Base-by-base conservation (phyloP, 2,329 filamentous ascomycete species). In the Cercospora sp. region DNA sequence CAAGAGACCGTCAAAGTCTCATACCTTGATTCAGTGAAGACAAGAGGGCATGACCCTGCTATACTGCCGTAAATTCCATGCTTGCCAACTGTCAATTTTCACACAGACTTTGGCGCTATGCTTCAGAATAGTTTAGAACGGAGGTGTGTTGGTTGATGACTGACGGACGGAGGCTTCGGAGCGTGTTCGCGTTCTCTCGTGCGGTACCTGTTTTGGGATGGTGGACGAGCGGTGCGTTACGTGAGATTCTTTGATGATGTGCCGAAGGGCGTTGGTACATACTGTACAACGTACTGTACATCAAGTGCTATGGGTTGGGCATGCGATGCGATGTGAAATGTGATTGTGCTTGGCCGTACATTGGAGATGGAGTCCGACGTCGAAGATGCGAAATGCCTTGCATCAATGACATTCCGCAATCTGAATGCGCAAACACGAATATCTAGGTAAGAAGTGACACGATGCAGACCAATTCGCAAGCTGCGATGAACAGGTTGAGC, bases 51-150 rank as follows among this genome's bases (percentile, higher is more conserved):
- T 48, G 33, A 48, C 60, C 60, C 60, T 62, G 60, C 60, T 62
- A n/a, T 26, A 45, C 12, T 18, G 9, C 45, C 20, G 10, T 51
- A 51, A 48, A 48, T 48, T 48, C 45, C 45, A 48, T 16, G 20
- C 16, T 42, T 26, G 48, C 48, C 20, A 53, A n/a, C 23, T 53
- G 48, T 53, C 23, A 48, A 20, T 18, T 2, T 40, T 18, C 40
- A 16, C 40, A 33, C 55, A 62, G 60, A 62, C 60, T 62, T 62
- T 62, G 55, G 40, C 60, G 60, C 60, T 62, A 62, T 62, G 36
- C 40, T 62, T 45, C 40, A 48, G 60, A 48, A 26, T 55, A 28
- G 48, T 16, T 26, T 55, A 55, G 23, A n/a, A 26, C 7, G 48
- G 48, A 33, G 20, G 26, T 30, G 23, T 48, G 20, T 16, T 48